Conservation (phyloP, 371 early-diverging fungal genomes). For the Apophysomyces elegans region DNA sequence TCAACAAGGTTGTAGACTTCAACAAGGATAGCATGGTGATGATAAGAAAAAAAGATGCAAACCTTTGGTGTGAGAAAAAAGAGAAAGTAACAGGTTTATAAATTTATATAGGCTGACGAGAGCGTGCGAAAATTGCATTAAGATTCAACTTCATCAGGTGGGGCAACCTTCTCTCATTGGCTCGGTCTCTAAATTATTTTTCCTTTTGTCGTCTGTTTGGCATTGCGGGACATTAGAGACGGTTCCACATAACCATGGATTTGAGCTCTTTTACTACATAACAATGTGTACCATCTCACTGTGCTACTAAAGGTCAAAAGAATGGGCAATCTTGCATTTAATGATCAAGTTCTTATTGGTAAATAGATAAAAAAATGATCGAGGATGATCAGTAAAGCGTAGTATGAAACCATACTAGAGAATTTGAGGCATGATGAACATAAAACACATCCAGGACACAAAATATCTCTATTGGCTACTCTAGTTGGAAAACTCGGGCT, state of each 20-base stretch:
- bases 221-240: background rate
- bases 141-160: conserved; percentile 2
- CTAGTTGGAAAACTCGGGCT: too few relatives aligned
- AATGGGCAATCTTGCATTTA: too few relatives aligned
- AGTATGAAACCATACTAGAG: too few relatives aligned
- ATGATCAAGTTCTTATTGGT: too few relatives aligned
- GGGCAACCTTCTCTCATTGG: conserved; percentile 1
- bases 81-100: background rate
- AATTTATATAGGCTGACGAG: conserved; percentile 5
- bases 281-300: too few relatives aligned
- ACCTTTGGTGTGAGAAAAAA: background rate
- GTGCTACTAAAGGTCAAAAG: too few relatives aligned
- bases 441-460: too few relatives aligned
- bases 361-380: too few relatives aligned
- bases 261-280: too few relatives aligned
- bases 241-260: background rate
- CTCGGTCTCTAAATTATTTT: background rate
- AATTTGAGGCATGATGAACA: too few relatives aligned
- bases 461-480: too few relatives aligned
- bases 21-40: conserved; percentile 2
- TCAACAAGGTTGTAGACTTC: conserved; percentile 8
- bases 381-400: too few relatives aligned
- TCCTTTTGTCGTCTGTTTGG: background rate
- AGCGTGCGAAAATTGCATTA: conserved; percentile 9
- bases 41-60: background rate